These are phyloP conservation scores for Eremochloa ophiuroides DNA, from an alignment of 176 grass and related monocot genomes.

Conservation along the genomic window DNA sequence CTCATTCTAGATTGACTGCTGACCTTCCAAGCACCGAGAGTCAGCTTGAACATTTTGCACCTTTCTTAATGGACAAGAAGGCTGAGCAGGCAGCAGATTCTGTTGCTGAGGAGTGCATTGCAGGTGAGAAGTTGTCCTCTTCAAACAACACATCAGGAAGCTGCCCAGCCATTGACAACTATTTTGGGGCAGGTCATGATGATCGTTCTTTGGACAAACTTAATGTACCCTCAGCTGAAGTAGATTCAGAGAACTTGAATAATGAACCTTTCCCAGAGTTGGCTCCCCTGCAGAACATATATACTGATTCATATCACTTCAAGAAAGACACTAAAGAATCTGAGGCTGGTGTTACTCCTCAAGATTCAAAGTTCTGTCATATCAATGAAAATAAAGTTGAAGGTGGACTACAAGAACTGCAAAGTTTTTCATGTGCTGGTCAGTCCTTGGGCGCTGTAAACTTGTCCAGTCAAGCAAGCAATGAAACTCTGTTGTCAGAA, in stretches of 20 bases:
- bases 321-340: slow-evolving; percentile 36
- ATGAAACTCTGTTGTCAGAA: slow-evolving; percentile 22
- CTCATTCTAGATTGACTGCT: slow-evolving; percentile 5
- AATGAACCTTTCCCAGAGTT: slow-evolving; percentile 43
- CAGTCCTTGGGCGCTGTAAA: slow-evolving; percentile 8
- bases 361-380: slow-evolving; percentile 18
- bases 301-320: slow-evolving; percentile 38
- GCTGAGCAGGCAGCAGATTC: slow-evolving; percentile 23
- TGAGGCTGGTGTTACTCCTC: not conserved
- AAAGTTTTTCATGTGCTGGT: slow-evolving; percentile 27
- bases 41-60: slow-evolving; percentile 24
- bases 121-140: slow-evolving; percentile 30
- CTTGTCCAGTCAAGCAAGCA: slow-evolving; percentile 27
- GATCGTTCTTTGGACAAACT: slow-evolving; percentile 43
- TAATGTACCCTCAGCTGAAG: slow-evolving; percentile 13
- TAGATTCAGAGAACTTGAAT: slow-evolving; percentile 26
- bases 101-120: slow-evolving; percentile 32
- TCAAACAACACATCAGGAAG: slow-evolving; percentile 31
- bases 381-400: slow-evolving; percentile 25
- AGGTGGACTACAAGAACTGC: slow-evolving; percentile 23
- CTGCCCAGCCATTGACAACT: slow-evolving; percentile 40
- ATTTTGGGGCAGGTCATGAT: slow-evolving; percentile 42
- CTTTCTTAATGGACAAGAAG: slow-evolving; percentile 32
- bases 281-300: slow-evolving; percentile 33
- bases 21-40: slow-evolving; percentile 15